Conservation (phyloP, 768 basidiomycete genomes). For the Suillus bovinus region DNA sequence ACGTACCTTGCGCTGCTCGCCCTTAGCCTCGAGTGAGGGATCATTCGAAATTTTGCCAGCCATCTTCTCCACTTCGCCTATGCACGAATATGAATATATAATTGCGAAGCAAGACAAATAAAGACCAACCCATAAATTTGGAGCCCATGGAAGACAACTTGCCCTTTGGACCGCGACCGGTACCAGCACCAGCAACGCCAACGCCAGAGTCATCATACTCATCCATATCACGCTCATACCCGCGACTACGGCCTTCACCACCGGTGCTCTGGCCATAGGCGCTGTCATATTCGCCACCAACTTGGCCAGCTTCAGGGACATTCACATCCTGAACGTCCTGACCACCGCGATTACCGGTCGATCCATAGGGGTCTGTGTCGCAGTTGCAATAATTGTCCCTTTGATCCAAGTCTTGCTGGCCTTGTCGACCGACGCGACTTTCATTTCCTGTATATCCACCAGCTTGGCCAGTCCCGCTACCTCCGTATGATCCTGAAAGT, state of each 20-base stretch:
- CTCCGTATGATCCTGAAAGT: constrained; percentile 8
- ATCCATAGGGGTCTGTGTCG: constrained; percentile 12
- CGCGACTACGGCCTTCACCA: neutral
- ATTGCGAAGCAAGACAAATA: neutral
- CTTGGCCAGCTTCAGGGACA: constrained; percentile 7
- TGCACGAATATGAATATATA: neutral
- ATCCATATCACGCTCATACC: constrained; percentile 14
- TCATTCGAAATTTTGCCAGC: constrained; percentile 8
- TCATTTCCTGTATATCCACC: constrained; percentile 10
- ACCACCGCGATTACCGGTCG: constrained; percentile 8
- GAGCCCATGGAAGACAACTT: neutral
- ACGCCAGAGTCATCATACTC: constrained; percentile 10
- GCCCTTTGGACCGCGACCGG: constrained; percentile 2
- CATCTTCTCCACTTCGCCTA: constrained; percentile 14
- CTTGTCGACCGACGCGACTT: neutral
- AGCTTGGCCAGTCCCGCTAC: constrained; percentile 13
- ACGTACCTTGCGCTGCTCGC: constrained; percentile 13
- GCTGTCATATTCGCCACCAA: constrained; percentile 1
- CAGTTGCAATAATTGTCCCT: neutral
- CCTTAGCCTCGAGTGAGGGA: constrained; percentile 4
- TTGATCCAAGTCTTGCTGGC: neutral
- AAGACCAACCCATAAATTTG: constrained; percentile 10
- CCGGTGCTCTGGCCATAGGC: neutral
- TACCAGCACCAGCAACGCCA: neutral
- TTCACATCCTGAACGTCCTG: neutral